Conservation (phyloP, 1,284 basidiomycete species). For the Chalciporus sp. region DNA sequence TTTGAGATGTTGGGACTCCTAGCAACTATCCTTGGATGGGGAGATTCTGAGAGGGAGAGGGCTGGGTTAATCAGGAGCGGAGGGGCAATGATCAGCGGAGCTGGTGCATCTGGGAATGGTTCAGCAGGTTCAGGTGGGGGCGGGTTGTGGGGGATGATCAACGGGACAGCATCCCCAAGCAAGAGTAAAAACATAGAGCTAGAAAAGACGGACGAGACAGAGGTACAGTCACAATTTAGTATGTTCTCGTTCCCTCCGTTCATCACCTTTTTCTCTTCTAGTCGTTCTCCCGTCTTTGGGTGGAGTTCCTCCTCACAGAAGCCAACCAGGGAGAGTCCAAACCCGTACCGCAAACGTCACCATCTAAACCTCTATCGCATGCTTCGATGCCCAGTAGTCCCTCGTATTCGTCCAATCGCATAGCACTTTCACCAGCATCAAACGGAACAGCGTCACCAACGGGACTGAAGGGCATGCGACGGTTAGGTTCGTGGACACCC, state of each 20-base stretch:
- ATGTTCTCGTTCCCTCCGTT: neutral
- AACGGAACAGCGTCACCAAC: constrained; percentile 35
- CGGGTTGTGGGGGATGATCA: constrained; percentile 45
- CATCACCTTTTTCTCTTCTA: constrained; percentile 34
- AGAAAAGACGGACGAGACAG: constrained; percentile 76
- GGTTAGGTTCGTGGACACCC: constrained; percentile 50
- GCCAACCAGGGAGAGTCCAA: constrained; percentile 59
- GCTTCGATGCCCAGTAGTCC: constrained; percentile 55
- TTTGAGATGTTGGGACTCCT: constrained; percentile 96
- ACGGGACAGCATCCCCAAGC: constrained; percentile 38
- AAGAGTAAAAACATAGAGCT: constrained; percentile 56
- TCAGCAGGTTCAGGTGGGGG: constrained; percentile 15
- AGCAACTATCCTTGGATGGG: constrained; percentile 88
- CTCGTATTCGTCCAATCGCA: constrained; percentile 33
- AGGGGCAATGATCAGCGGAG: constrained; percentile 58
- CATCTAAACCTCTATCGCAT: constrained; percentile 38
- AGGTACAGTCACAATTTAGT: constrained; percentile 46
- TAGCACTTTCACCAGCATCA: constrained; percentile 14
- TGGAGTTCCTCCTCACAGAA: constrained; percentile 93
- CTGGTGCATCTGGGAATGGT: constrained; percentile 9
- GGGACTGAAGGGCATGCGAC: constrained; percentile 41
- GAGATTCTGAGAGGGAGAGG: constrained; percentile 85
- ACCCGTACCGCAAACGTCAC: constrained; percentile 23
- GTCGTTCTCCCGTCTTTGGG: constrained; percentile 94
- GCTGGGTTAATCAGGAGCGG: constrained; percentile 57